Evolutionary conservation across 306 rosid species (phyloP), one percentile per base, ranked within the genome.

Genomic region (Ceratonia siliqua): DNA sequence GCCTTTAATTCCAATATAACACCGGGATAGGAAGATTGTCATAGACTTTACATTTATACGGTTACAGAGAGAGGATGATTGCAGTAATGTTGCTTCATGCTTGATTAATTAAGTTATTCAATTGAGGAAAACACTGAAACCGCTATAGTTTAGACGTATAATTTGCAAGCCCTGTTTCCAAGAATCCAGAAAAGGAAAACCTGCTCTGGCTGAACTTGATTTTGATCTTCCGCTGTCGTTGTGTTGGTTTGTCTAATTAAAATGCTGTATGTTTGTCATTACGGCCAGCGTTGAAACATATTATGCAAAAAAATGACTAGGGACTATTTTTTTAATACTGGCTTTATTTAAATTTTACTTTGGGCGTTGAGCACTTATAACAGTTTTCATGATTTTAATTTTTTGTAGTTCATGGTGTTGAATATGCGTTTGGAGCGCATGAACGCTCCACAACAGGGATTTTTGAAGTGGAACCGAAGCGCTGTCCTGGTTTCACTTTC

Each of bases 351-450:
- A 7, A 79, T 18, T 25, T 43, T 20, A 2, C 36, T 30, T 71
- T 64, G 24, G 14, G 5, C 53, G 7, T 17, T 61, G 39, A 35
- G 20, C 52, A 7, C 45, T 68, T 5, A 8, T 21, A 21, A 30
- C 24, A 12, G 15, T 14, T 65, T 46, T 39, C 6, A 10, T 20
- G 14, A 22, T 62, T 54, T 43, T 48, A 52, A 61, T 53, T 69
- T 58, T 3, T 36, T 82, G 42, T 39, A 94, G 99, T 95, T 82
- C 98, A 92, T 68, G 96, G 82, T 1, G 75, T 90, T 77, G 99
- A 95, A 77, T 95, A 95, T 74, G 97, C 96, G 22, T 95, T 92
- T 79, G 99, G 99, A 65, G 99, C 99, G 1, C 99, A 95, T 70
- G 99, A 95, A 11, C 90, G 82, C 49, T 36, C 90, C 46, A 75